Evolutionary conservation across 2,329 filamentous ascomycete genomes (phyloP).

Genomic region (Aspergillus pseudotamarii): DNA sequence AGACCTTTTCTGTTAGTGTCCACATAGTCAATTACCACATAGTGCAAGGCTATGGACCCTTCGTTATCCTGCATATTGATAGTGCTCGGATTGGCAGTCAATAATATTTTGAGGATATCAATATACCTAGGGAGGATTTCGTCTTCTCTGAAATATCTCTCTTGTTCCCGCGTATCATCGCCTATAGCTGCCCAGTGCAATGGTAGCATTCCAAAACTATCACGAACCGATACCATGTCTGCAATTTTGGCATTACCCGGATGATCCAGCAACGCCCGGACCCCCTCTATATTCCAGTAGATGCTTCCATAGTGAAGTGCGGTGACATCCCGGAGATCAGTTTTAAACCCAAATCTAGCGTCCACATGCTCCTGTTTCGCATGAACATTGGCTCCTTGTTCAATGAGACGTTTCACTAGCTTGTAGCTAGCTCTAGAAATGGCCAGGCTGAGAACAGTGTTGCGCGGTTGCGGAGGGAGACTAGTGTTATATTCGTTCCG

Average conservation of each 20-base stretch:
- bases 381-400: constrained; percentile 1
- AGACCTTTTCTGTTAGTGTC: neutral
- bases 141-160: neutral
- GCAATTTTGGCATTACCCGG: neutral
- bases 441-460: too few relatives aligned
- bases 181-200: constrained; percentile 10
- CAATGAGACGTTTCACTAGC: constrained; percentile 1
- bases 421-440: neutral
- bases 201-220: constrained; percentile 7
- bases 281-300: constrained; percentile 10
- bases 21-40: neutral
- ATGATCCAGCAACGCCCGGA: constrained; percentile 7
- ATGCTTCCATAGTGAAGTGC: constrained; percentile 3
- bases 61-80: neutral
- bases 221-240: neutral
- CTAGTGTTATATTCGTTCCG: too few relatives aligned
- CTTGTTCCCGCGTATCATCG: neutral
- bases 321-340: constrained; percentile 2
- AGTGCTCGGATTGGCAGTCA: neutral
- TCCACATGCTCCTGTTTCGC: neutral
- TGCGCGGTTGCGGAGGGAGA: too few relatives aligned
- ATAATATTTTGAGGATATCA: neutral
- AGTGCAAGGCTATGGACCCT: neutral
- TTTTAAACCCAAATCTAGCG: neutral
- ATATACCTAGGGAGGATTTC: neutral